Evolutionary conservation across 2,329 filamentous ascomycete genomes (phyloP), one percentile per base, ranked within the genome.

Genomic region (Alternaria sp.): DNA sequence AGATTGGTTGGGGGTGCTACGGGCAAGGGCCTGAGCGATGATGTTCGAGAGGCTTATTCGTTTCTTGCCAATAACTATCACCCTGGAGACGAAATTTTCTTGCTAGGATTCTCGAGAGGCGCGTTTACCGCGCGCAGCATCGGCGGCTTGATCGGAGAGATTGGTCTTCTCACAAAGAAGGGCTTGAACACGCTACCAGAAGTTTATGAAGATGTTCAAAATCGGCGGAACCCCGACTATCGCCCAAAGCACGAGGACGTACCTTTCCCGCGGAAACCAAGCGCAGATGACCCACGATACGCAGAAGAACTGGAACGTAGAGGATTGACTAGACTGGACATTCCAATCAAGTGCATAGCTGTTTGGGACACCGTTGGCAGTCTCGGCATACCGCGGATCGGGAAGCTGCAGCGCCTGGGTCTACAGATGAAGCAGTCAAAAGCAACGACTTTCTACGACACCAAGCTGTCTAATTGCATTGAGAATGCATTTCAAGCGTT

Each of bases 401-500:
- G 82, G 7, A 71, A 75, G 54, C 69, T 81, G 6, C 78, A 77
- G 13, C 73, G 73, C 28, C 69, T 79, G 3, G 77, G 79, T 0
- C 58, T 81, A 12, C 80, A 81, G 52, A 70, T 62, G 50, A 68
- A 69, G 15, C 74, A 81, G 51, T 77, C 74, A 25, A 74, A 72
- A 43, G 78, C 80, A n/a, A 80, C 82, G 46, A 65, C 74, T 2
- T 86, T 85, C 68, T 83, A 84, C 71, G 83, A 86, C 69, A 86
- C 84, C 0, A 80, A 81, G 17, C 71, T 80, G 13, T 71, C 68
- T 26, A 65, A 80, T 54, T 79, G 71, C n/a, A 77, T 87, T 5
- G 82, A 86, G 43, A 83, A 87, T 62, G 86, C 86, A 2, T 87
- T 87, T 64, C 86, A 88, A 47, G 86, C 85, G 1, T 76, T 88